Conservation (phyloP, 139 green algal species). For the Limnomonas spitsbergensis region DNA sequence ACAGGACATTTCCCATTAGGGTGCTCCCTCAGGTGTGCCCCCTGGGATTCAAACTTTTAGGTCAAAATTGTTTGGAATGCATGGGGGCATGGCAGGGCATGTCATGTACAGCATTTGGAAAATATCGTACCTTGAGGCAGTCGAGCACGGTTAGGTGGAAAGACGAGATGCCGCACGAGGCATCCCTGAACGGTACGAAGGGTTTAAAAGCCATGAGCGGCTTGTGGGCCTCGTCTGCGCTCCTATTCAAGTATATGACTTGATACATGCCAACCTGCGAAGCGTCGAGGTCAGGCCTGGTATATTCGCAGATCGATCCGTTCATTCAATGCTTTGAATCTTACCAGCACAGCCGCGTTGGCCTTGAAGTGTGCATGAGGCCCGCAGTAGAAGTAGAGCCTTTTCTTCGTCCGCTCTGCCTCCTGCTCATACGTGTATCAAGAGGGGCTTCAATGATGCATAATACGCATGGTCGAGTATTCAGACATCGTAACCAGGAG, state of each 20-base stretch:
- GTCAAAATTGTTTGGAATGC: neutral
- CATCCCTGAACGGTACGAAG: slow-evolving; percentile 81
- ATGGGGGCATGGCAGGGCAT: neutral
- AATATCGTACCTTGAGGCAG: slow-evolving; percentile 51
- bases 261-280: slow-evolving; percentile 73
- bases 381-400: slow-evolving; percentile 64
- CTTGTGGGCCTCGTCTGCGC: slow-evolving; percentile 69
- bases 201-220: slow-evolving; percentile 60
- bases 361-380: slow-evolving; percentile 61
- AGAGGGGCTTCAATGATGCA: too few species aligned
- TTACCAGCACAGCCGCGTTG: slow-evolving; percentile 81
- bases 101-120: too few species aligned
- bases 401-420: slow-evolving; percentile 49
- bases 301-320: neutral
- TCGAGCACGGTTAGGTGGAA: slow-evolving; percentile 80
- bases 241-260: slow-evolving; percentile 64
- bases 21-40: too few species aligned
- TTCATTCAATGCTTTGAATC: neutral
- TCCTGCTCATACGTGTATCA: slow-evolving; percentile 41
- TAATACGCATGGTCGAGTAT: too few species aligned
- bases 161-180: slow-evolving; percentile 71
- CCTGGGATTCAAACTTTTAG: neutral
- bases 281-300: neutral
- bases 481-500: too few species aligned
- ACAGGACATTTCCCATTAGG: too few species aligned